A percentile compares a stretch with the other conserved stretches of the same genome.
These are phyloP conservation scores for Podospora tetraspora DNA, from an alignment of 495 filamentous ascomycete species.

Conservation along the genomic window DNA sequence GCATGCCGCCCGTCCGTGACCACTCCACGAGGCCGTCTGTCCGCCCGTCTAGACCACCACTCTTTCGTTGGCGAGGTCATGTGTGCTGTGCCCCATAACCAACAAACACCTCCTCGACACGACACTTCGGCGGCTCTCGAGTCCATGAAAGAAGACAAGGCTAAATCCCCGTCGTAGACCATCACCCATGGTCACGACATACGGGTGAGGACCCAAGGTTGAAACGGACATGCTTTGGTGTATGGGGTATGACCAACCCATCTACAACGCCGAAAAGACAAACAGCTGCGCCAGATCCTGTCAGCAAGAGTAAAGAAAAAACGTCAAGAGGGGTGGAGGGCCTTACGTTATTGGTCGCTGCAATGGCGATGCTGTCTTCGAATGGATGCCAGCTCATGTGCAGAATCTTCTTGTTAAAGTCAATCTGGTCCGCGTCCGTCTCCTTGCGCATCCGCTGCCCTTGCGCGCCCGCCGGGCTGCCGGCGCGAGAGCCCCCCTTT, in stretches of 20 bases:
- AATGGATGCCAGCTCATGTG: constrained; percentile 99
- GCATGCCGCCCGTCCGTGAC: not conserved
- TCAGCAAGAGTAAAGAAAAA: not conserved
- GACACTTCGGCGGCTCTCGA: not conserved
- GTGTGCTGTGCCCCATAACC: not conserved
- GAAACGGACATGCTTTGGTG: not conserved
- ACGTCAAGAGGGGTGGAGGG: not conserved
- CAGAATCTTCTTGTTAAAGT: constrained; percentile 99
- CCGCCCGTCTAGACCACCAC: not conserved
- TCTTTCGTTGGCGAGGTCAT: not conserved
- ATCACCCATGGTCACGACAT: not conserved
- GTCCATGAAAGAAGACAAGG: not conserved
- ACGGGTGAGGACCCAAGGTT: not conserved
- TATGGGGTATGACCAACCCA: not conserved
- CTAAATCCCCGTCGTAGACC: not conserved
- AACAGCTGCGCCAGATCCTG: constrained; percentile 62
- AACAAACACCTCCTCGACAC: not conserved
- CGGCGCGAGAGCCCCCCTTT: constrained; percentile 75
- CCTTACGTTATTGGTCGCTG: constrained; percentile 97
- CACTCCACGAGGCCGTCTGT: not conserved
- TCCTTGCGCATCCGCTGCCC: constrained; percentile 97
- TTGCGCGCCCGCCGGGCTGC: constrained; percentile 82
- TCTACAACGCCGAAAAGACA: constrained; percentile 93
- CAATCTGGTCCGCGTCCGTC: constrained; percentile 98
- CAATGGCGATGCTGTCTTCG: constrained; percentile 99